Evolutionary conservation across 2,329 filamentous ascomycete genomes (phyloP).

Genomic region (Colletotrichum siamense): DNA sequence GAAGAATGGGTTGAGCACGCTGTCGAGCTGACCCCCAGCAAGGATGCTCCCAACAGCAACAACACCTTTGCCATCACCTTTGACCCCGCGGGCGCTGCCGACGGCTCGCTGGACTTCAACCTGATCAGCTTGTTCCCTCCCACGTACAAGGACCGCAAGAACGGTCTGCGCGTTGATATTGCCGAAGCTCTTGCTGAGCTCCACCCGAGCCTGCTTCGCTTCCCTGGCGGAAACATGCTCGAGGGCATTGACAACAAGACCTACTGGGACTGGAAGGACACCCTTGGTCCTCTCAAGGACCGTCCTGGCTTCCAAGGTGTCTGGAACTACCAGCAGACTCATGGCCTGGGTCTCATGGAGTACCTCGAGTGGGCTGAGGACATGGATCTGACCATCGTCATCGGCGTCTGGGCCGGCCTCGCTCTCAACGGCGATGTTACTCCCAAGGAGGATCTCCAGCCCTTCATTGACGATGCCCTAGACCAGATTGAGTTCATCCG

Average conservation of each 20-base stretch:
- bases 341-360: constrained; percentile 67
- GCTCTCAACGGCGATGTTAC: constrained; percentile 58
- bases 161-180: constrained; percentile 63
- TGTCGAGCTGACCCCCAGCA: constrained; percentile 46
- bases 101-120: constrained; percentile 58
- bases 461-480: constrained; percentile 64
- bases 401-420: constrained; percentile 64
- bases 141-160: constrained; percentile 62
- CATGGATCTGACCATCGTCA: constrained; percentile 60
- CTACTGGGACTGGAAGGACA: constrained; percentile 59
- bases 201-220: constrained; percentile 63
- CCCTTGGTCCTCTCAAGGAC: constrained; percentile 57
- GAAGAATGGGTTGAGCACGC: constrained; percentile 58
- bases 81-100: constrained; percentile 42
- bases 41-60: constrained; percentile 57
- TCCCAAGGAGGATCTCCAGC: constrained; percentile 55
- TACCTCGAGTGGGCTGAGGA: constrained; percentile 68
- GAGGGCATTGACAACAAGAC: constrained; percentile 48
- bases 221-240: constrained; percentile 71
- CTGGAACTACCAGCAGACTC: constrained; percentile 67
- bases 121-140: constrained; percentile 66
- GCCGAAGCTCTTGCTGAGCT: constrained; percentile 56
- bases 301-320: constrained; percentile 61
- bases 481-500: constrained; percentile 69
- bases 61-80: constrained; percentile 63